Evolutionary conservation across 306 rosid genomes (phyloP), one percentile per base, ranked within the genome.

Genomic region (Fragaria iinumae): DNA sequence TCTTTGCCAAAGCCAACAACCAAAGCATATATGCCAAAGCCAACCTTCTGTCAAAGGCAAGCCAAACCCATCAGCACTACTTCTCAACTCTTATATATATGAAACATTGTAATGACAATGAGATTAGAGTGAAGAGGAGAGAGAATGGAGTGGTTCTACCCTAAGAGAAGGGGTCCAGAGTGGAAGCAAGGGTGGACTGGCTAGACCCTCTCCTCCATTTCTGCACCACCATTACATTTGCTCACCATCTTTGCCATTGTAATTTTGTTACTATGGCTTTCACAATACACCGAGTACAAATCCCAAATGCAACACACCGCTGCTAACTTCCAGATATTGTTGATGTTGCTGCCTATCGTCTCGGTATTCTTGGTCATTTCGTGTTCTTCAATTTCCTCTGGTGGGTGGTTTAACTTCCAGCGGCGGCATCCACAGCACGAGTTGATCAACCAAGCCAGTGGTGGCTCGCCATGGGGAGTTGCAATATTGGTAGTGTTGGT

Each of bases 1-100:
- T 29, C 32, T n/a, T n/a, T n/a, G n/a, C n/a, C n/a, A n/a, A n/a
- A n/a, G n/a, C n/a, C n/a, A n/a, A 81, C 96, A 95, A 93, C 87
- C 95, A 83, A 91, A 39, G 43, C 82, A 93, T 84, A 94, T 88
- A 80, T 89, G 86, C 97, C 89, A 86, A 87, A 84, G 45, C 83
- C 80, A 67, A 81, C 43, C 67, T 48, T 29, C 9, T 63, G 76
- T 56, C 18, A 65, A 41, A 81, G 74, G 84, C 83, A 78, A 89
- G 83, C 16, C 63, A 77, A 80, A 17, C 60, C 67, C 44, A 53
- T n/a, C 47, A 29, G 39, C 1, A 43, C 71, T 59, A 6, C 34
- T 88, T 72, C 29, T 14, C 6, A 6, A 6, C n/a, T 44, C 57
- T 9, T 43, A 25, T 41, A 44, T 25, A 59, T 60, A 44, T 77